Base-by-base conservation (phyloP, 768 basidiomycete species). In the Dacryopinax primogenitus region DNA sequence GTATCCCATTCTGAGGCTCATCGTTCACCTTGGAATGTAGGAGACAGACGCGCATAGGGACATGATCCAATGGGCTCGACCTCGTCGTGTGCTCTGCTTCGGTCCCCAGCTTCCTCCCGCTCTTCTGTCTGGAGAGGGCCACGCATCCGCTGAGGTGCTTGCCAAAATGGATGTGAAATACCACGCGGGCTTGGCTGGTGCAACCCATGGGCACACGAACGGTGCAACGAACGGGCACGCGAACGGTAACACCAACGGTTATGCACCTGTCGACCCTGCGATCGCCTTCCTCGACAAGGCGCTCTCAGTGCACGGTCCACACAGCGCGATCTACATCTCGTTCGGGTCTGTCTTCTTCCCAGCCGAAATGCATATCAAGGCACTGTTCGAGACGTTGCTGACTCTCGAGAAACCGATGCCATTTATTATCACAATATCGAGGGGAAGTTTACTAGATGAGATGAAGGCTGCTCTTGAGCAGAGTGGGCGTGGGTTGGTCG, bases 401-500 rank as follows among this genome's bases (percentile, higher is more conserved):
- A 58, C 51, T 11, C 51, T 58, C 4, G 51, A 58, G 26, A 58
- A 58, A 21, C 51, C 51, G 23, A 58, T 58, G 51, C 51, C 51
- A 30, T 58, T 58, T 30, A 21, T 58, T 11, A 28, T 58, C 13
- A 58, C 51, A 23, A 13, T 58, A 30, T 58, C 51, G 26, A 13
- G 3, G 9, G 51, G 51, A 2, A 13, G 26, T 21, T 30, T 73
- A 16, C 69, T 71, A 13, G 68, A 69, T 9, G 65, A 69, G 11
- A 28, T 72, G 26, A 62, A 35, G 18, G 35, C 67, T 41, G 70
- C 67, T 37, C 63, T 71, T 9, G 32, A 64, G 33, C 41, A 37
- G 15, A 70, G 68, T 16, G 68, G 69, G 16, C 33, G 67, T 23
- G 72, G 70, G 1, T 1, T 72, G 16, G 62, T 73, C 21, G 66